Evolutionary conservation across 441 rosid species (phyloP).

Genomic region (Adansonia grandidieri): DNA sequence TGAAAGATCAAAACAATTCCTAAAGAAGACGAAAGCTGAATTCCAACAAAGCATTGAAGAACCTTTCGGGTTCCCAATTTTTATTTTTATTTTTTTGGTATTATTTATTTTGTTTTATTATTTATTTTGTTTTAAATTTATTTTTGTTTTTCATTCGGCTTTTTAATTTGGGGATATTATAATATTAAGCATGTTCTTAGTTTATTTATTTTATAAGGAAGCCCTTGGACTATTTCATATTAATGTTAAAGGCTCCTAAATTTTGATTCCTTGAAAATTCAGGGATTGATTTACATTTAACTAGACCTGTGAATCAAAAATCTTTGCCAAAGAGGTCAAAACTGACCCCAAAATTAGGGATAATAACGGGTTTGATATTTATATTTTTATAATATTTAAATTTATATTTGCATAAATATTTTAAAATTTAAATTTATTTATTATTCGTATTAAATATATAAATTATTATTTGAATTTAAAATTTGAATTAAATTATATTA

Average conservation of each 20-base stretch:
- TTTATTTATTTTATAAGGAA: background rate
- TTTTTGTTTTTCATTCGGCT: background rate
- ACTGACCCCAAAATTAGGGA: background rate
- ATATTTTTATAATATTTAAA: too few relatives aligned
- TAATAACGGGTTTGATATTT: too few relatives aligned
- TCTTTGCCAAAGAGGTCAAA: background rate
- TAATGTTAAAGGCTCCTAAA: background rate
- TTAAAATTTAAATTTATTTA: too few relatives aligned
- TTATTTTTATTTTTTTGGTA: background rate
- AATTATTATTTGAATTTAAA: too few relatives aligned
- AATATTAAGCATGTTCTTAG: background rate
- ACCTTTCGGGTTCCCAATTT: background rate
- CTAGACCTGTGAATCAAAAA: background rate
- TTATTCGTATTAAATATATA: too few relatives aligned
- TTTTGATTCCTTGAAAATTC: background rate
- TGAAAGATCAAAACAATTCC: background rate
- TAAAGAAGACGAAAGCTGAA: constrained; percentile 3
- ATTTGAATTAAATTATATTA: too few relatives aligned
- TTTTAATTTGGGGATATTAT: constrained; percentile 3
- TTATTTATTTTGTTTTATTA: background rate
- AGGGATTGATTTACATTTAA: background rate
- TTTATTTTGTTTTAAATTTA: background rate
- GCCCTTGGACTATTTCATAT: background rate
- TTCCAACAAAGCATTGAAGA: constrained; percentile 32
- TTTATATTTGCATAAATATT: too few relatives aligned